phyloP scores from a whole-genome alignment of 176 grass and related monocot genomes.

The Eragrostis curvula region DNA sequence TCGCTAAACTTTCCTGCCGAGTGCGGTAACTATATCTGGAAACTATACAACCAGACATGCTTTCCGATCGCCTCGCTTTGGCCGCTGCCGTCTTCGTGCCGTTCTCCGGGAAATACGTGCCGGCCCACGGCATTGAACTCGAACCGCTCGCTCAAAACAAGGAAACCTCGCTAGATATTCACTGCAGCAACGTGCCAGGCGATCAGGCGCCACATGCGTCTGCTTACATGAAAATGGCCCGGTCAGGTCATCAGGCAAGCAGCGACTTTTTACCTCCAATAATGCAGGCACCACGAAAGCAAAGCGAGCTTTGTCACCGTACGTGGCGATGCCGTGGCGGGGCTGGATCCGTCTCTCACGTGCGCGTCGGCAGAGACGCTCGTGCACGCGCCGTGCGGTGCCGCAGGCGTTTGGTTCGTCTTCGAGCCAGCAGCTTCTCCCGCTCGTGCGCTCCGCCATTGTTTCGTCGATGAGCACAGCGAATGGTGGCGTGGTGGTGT shows the following conservation, averaged over 20 bases:
- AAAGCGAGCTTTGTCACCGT: neutral
- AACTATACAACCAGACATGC: neutral
- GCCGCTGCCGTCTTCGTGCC: neutral
- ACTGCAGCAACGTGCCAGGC: constrained; percentile 7
- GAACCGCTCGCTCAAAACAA: neutral
- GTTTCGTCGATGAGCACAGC: neutral
- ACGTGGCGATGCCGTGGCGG: neutral
- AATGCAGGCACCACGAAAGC: neutral
- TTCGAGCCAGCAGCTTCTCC: neutral
- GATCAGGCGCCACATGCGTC: constrained; percentile 44
- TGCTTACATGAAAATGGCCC: constrained; percentile 6
- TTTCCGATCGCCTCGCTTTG: no score
- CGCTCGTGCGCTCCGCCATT: neutral
- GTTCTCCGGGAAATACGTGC: neutral
- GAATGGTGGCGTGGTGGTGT: neutral
- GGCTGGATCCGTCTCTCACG: neutral
- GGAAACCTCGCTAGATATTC: neutral
- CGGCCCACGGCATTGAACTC: neutral
- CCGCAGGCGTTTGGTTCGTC: neutral
- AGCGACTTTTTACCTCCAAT: neutral
- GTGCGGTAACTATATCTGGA: neutral
- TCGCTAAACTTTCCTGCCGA: neutral
- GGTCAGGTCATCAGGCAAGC: neutral
- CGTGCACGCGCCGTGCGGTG: neutral
- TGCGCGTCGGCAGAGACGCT: neutral